phyloP scores from a whole-genome alignment of 2,329 filamentous ascomycete species.

The Zelopaecilomyces penicillatus region DNA sequence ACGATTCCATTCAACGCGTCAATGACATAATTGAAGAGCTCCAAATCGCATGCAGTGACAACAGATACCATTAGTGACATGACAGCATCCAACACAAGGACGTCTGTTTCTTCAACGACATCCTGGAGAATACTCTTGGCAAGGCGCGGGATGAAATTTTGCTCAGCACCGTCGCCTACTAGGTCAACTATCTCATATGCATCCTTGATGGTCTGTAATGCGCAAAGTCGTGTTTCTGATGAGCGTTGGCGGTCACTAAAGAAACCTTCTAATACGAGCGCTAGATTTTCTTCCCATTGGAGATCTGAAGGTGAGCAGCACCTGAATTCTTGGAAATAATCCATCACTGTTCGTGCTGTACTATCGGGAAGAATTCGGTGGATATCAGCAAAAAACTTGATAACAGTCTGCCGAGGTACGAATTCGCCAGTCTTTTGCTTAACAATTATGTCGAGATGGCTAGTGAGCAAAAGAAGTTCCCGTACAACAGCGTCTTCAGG shows the following conservation, averaged over 20 bases:
- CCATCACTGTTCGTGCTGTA: slow-evolving; percentile 54
- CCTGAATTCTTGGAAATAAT: slow-evolving; percentile 59
- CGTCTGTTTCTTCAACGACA: slow-evolving; percentile 55
- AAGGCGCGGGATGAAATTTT: slow-evolving; percentile 48
- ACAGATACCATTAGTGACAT: slow-evolving; percentile 58
- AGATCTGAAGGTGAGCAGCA: slow-evolving; percentile 64
- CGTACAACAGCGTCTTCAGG: slow-evolving; percentile 30
- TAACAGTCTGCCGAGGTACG: slow-evolving; percentile 56
- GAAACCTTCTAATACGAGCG: slow-evolving; percentile 52
- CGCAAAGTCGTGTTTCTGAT: slow-evolving; percentile 52
- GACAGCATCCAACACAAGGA: slow-evolving; percentile 54
- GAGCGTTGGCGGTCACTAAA: slow-evolving; percentile 54
- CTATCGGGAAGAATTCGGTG: slow-evolving; percentile 56
- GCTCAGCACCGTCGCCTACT: slow-evolving; percentile 49
- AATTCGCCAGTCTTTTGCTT: slow-evolving; percentile 42
- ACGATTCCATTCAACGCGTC: slow-evolving; percentile 44
- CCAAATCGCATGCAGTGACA: slow-evolving; percentile 48
- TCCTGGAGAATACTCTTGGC: slow-evolving; percentile 53
- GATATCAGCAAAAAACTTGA: slow-evolving; percentile 57
- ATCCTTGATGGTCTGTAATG: slow-evolving; percentile 52
- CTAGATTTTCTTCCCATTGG: slow-evolving; percentile 58
- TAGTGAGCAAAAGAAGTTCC: slow-evolving; percentile 38
- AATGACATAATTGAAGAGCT: slow-evolving; percentile 51
- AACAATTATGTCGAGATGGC: slow-evolving; percentile 40
- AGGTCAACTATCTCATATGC: slow-evolving; percentile 51